Evolutionary conservation across 352 stramenopile genomes (phyloP).

Genomic region (Aphanomyces cochlioides): DNA sequence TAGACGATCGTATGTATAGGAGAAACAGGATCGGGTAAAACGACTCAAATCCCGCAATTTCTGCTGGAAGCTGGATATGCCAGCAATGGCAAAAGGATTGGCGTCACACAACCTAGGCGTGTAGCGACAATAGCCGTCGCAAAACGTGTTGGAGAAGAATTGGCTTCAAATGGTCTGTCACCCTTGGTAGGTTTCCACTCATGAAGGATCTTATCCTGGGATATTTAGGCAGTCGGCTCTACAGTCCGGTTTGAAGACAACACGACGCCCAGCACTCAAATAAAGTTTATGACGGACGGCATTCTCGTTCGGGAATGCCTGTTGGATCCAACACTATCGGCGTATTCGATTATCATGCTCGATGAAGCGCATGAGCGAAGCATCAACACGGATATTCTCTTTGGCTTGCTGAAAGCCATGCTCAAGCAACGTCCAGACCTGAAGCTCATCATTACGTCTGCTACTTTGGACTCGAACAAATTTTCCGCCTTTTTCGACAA

Average conservation of each 20-base stretch:
- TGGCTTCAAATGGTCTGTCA: conserved; percentile 50
- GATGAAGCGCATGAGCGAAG: conserved; percentile 98
- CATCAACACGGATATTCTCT: conserved; percentile 98
- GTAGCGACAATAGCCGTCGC: conserved; percentile 98
- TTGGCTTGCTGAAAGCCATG: conserved; percentile 90
- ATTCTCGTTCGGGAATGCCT: conserved; percentile 80
- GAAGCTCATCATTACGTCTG: conserved; percentile 92
- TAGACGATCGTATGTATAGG: conserved; percentile 70
- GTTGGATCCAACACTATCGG: conserved; percentile 57
- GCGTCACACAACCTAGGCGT: conserved; percentile 90
- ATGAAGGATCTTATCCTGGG: neutral
- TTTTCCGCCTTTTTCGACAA: conserved; percentile 86
- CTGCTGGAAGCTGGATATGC: conserved; percentile 52
- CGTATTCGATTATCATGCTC: conserved; percentile 91
- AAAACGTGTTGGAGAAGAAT: conserved; percentile 95
- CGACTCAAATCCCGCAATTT: conserved; percentile 85
- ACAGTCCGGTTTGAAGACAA: conserved; percentile 98
- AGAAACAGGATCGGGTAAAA: conserved; percentile 96
- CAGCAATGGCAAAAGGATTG: conserved; percentile 40
- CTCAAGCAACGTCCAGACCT: conserved; percentile 66
- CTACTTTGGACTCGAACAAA: conserved; percentile 83
- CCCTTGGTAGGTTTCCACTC: conserved; percentile 18
- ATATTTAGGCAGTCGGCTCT: conserved; percentile 82
- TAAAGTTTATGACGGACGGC: conserved; percentile 86
- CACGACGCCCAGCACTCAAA: conserved; percentile 45